Evolutionary conservation across 2,329 filamentous ascomycete genomes (phyloP).

Genomic region (Phialophora chinensis): DNA sequence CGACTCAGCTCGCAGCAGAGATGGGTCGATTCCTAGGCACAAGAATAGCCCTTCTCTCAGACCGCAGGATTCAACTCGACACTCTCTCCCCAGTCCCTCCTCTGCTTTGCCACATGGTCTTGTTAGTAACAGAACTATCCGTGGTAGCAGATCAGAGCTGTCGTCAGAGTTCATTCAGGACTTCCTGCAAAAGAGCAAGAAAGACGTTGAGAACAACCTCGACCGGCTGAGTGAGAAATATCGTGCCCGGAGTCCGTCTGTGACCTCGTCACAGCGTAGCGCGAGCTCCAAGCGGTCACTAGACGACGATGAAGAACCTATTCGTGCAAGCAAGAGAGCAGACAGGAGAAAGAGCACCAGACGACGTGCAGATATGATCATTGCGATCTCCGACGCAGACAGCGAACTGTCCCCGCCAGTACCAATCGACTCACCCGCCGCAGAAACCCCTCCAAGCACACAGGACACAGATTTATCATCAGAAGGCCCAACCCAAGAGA

Average conservation of each 20-base stretch:
- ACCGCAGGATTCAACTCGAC: conserved; percentile 26
- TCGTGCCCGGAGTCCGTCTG: conserved; percentile 39
- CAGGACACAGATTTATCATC: conserved; percentile 38
- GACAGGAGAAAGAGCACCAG: conserved; percentile 36
- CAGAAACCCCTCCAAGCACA: conserved; percentile 36
- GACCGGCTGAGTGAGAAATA: conserved; percentile 35
- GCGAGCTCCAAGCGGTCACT: conserved; percentile 41
- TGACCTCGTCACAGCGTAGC: conserved; percentile 40
- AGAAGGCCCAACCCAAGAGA: conserved; percentile 25
- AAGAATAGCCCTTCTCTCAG: conserved; percentile 31
- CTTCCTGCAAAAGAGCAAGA: conserved; percentile 35
- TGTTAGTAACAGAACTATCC: conserved; percentile 35
- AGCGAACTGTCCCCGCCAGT: conserved; percentile 25
- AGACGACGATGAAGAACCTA: conserved; percentile 40
- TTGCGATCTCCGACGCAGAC: conserved; percentile 28
- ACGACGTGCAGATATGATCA: conserved; percentile 31
- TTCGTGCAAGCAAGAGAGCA: conserved; percentile 37
- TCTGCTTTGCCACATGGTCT: conserved; percentile 23
- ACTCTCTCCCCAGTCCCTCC: conserved; percentile 3
- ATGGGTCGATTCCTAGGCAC: conserved; percentile 35
- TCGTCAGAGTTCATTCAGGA: conserved; percentile 39
- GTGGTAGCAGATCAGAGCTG: conserved; percentile 35
- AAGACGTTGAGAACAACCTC: conserved; percentile 34
- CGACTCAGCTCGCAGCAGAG: conserved; percentile 39
- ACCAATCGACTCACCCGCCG: conserved; percentile 23